These are phyloP conservation scores for Xylaria sp. DNA, from an alignment of 2,329 filamentous ascomycete genomes.

Conservation along the genomic window DNA sequence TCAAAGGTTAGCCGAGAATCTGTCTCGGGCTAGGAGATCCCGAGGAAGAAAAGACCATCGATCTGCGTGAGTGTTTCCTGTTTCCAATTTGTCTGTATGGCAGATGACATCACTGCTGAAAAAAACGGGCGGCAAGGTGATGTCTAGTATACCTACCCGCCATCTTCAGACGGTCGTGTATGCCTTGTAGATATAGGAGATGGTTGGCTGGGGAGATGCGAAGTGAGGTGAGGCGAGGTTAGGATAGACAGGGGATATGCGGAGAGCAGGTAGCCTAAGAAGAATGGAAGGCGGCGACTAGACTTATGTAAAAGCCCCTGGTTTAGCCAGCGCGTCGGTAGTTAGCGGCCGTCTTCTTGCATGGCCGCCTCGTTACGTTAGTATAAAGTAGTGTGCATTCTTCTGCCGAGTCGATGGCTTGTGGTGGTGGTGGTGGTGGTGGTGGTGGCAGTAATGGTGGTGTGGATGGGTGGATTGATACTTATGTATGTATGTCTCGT, in stretches of 20 bases:
- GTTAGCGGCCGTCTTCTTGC: slow-evolving; percentile 5
- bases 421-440: slow-evolving; percentile 16
- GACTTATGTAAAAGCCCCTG: slow-evolving; percentile 8
- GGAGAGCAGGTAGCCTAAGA: neutral
- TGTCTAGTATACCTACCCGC: neutral
- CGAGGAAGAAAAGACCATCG: neutral
- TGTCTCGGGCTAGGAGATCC: slow-evolving; percentile 13
- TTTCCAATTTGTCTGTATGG: neutral
- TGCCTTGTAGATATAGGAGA: slow-evolving; percentile 2
- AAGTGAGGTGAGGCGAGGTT: neutral
- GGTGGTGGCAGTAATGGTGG: slow-evolving; percentile 16
- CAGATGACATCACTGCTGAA: too few relatives aligned
- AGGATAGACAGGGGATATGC: neutral
- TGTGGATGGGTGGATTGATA: slow-evolving; percentile 36
- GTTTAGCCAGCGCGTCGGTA: slow-evolving; percentile 4
- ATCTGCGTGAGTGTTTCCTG: neutral
- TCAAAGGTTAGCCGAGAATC: neutral
- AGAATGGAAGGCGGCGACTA: neutral
- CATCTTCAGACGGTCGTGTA: neutral
- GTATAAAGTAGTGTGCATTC: slow-evolving; percentile 23
- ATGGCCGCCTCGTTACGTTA: slow-evolving; percentile 14
- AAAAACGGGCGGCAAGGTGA: neutral
- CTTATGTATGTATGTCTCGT: slow-evolving; percentile 26
- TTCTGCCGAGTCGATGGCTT: slow-evolving; percentile 15
- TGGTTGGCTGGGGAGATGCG: neutral